Evolutionary conservation across 768 basidiomycete genomes (phyloP), one percentile per base, ranked within the genome.

Genomic region (Lanmaoa rubissima): DNA sequence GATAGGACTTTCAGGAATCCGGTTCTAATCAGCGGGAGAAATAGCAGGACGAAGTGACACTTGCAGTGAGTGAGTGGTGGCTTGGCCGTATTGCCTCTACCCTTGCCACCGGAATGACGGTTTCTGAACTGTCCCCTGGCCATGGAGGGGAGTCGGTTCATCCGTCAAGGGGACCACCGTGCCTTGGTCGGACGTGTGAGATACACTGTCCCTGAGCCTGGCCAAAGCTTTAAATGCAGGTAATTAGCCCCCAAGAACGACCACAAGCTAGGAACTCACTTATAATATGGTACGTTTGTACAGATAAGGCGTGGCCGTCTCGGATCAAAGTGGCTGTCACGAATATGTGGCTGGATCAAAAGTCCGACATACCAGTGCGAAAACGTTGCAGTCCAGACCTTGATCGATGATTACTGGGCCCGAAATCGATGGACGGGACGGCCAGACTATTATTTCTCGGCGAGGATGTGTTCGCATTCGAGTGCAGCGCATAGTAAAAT

Each of bases 31-130:
- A 67, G 39, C 45, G 54, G 28, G 47, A 46, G 38, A 40, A 19
- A 40, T 35, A 16, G 21, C 14, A 45, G 19, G 34, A 31, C 45
- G 39, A 44, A 5, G 31, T 42, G 17, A 32, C 17, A 61, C 72
- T 60, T 21, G 45, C 70, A 72, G 48, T 72, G 70, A 6, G 70
- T 72, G 43, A 60, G 66, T 13, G 55, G 62, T 14, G 44, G 59
- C 12, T 44, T 61, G 13, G 40, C 26, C 21, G 42, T 35, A 36
- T 60, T 39, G 13, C 40, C 39, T 48, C 57, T 57, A 9, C 51
- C 28, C 24, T 24, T 43, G 42, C 17, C 40, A 4, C 54, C 44
- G 24, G 48, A 42, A n/a, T 32, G 47, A 11, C 48, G 53, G 21
- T 43, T 21, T 48, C 47, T 45, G 28, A 51, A 57, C 12, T 46